Base-by-base conservation (phyloP, 148 eudicot species). In the Oxyria digyna region DNA sequence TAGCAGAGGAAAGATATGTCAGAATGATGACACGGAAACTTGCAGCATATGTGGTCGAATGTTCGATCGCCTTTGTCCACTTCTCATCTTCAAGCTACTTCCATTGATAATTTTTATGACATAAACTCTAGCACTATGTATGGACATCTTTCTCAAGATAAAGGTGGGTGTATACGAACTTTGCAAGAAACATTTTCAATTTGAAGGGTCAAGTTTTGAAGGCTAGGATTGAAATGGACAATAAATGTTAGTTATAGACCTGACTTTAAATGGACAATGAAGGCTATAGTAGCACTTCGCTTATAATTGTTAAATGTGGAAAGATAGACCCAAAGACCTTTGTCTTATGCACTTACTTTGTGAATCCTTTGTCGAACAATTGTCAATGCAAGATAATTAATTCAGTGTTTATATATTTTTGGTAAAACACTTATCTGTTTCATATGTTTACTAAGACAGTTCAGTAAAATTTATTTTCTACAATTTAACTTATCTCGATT, bases 1-100 rank as follows among this genome's bases (percentile, higher is more conserved):
- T 46, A 64, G 70, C 71, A 41, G 45, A 71, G 75, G 21, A 35
- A 42, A 69, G 66, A 42, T 49, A 49, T 62, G 24, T 67, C 43
- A 69, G 63, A 72, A 43, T 8, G 70, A 67, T 68, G 77, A 69
- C 74, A 10, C 75, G 21, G 71, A 54, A 42, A 70, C 59, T 26
- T 69, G 78, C 79, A 76, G 62, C 77, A 73, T 14, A 46, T 77
- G 76, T 78, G n/a, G n/a, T n/a, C n/a, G n/a, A n/a, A n/a, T 87
- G 48, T 90, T 87, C 74, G 78, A 69, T 71, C 84, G 77, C 73
- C 87, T 90, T 69, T 87, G 87, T 75, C 96, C 96, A 42, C 76
- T 90, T 71, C 90, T 90, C 41, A 59, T 87, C 27, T 78, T 87
- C 77, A 85, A 79, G 84, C 78, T 90, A 75, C 93, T 90, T 69